A percentile compares a stretch with the other conserved stretches of the same genome.
Evolutionary conservation across 2,329 filamentous ascomycete species (phyloP).

Genomic region (Fusarium haematococcum): DNA sequence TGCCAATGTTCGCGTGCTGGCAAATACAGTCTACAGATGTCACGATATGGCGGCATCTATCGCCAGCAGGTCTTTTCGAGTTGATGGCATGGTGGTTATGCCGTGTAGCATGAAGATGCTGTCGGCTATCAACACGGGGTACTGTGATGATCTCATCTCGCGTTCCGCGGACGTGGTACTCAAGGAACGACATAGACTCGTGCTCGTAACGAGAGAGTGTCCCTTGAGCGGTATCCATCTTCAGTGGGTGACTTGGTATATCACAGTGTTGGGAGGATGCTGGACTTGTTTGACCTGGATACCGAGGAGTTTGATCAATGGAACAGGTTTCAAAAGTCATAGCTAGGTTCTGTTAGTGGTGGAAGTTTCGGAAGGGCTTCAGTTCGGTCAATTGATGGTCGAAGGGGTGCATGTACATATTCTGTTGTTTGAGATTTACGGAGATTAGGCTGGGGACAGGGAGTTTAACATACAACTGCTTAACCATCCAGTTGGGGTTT

Average conservation of each 20-base stretch:
- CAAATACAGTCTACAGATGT: neutral
- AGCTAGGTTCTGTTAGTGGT: neutral
- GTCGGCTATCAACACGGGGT: constrained; percentile 10
- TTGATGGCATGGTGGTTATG: constrained; percentile 24
- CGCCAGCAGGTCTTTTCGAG: constrained; percentile 7
- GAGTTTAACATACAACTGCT: neutral
- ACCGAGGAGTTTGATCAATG: constrained; percentile 13
- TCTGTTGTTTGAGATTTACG: neutral
- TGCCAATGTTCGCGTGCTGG: neutral
- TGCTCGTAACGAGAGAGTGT: neutral
- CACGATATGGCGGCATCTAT: neutral
- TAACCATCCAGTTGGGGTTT: neutral
- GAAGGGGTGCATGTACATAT: neutral
- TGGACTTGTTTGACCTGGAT: constrained; percentile 21
- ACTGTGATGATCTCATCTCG: constrained; percentile 6
- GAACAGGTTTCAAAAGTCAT: neutral
- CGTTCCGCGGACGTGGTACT: constrained; percentile 18
- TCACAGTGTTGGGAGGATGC: constrained; percentile 22
- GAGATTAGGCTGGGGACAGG: neutral
- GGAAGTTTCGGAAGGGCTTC: neutral
- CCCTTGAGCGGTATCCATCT: constrained; percentile 23
- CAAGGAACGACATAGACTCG: constrained; percentile 12
- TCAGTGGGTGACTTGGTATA: constrained; percentile 15
- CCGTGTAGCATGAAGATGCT: constrained; percentile 21
- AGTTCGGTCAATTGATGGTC: neutral